phyloP scores from a whole-genome alignment of 2,329 filamentous ascomycete species.

The Trichoderma asperellum region DNA sequence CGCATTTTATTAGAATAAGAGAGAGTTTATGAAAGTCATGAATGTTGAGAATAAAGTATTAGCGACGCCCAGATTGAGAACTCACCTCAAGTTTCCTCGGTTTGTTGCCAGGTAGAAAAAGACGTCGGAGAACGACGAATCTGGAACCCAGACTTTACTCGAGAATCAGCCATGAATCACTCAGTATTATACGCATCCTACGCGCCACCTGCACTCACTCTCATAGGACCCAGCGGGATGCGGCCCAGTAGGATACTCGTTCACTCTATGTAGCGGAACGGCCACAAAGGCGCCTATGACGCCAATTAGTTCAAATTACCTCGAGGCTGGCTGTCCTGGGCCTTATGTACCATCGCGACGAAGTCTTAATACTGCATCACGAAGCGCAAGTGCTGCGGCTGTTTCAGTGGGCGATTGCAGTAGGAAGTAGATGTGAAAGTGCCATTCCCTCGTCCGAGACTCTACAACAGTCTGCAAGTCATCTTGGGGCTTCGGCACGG shows the following conservation, averaged over 20 bases:
- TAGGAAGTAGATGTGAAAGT: constrained; percentile 44
- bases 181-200: not conserved
- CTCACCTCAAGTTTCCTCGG: constrained; percentile 38
- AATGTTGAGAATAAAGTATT: not conserved
- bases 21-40: not conserved
- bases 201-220: constrained; percentile 33
- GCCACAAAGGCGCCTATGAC: constrained; percentile 41
- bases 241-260: constrained; percentile 41
- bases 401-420: constrained; percentile 40
- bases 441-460: constrained; percentile 39
- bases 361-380: constrained; percentile 40
- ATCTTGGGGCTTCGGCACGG: constrained; percentile 33
- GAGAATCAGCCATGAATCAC: constrained; percentile 4
- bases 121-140: constrained; percentile 43
- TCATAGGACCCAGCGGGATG: constrained; percentile 43
- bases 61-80: not conserved
- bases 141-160: constrained; percentile 40
- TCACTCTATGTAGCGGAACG: constrained; percentile 40
- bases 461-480: constrained; percentile 40
- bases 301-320: not conserved
- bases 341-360: constrained; percentile 38
- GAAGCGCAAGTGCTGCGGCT: constrained; percentile 40
- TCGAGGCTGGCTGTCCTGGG: rapidly evolving
- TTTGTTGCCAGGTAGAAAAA: constrained; percentile 43
- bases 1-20: not conserved